Base-by-base conservation (phyloP, 2,329 filamentous ascomycete species). In the Anisogramma anomala region DNA sequence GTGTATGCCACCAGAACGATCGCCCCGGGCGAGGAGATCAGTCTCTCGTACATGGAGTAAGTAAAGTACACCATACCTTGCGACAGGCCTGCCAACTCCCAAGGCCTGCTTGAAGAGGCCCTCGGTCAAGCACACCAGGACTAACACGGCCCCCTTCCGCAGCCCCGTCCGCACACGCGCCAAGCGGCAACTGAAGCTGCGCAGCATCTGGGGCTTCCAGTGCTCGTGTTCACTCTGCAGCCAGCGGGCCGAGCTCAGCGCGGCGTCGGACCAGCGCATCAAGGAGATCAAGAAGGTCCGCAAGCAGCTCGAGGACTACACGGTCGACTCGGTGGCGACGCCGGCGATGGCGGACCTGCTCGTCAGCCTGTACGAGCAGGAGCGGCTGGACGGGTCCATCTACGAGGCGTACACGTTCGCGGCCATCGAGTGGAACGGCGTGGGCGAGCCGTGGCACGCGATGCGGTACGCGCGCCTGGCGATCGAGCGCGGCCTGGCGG, bases 11-110 rank as follows among this genome's bases (percentile, higher is more conserved):
- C 59, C 9, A 57, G 63, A 1, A 57, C 59, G 41, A 67, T 67
- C 45, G 32, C 42, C 3, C 55, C 61, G 0, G 65, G 65, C 22
- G 63, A 66, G 45, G 65, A 67, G 51, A 56, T 67, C 37, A 65
- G 61, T 13, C 50, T 67, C 39, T 61, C 62, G 0, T 68, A 67
- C 50, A 61, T 67, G 23, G 54, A 61, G 54, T 60, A 47, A 47
- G 55, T 36, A n/a, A n/a, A n/a, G n/a, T n/a, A n/a, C n/a, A n/a
- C n/a, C n/a, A n/a, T n/a, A n/a, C n/a, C n/a, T n/a, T n/a, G n/a
- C n/a, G n/a, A n/a, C n/a, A n/a, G n/a, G n/a, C n/a, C n/a, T n/a
- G n/a, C n/a, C n/a, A n/a, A n/a, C n/a, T n/a, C n/a, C n/a, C n/a
- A n/a, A n/a, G n/a, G n/a, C n/a, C n/a, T n/a, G n/a, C n/a, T n/a